Evolutionary conservation across 805 yeast genomes (phyloP).

Genomic region (Candida parachauliodes): DNA sequence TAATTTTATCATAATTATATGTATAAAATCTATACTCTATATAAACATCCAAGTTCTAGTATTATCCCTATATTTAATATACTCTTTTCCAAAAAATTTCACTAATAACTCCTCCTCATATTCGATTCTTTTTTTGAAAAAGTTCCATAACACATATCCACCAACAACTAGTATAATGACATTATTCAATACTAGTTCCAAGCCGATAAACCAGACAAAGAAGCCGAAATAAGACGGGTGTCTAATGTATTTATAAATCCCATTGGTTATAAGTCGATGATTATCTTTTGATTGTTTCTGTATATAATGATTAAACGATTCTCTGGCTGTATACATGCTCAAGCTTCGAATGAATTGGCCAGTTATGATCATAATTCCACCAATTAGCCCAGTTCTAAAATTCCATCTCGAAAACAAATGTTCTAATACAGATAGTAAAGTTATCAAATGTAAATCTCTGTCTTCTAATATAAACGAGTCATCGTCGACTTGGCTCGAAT

Average conservation of each 20-base stretch:
- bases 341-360: slow-evolving; percentile 71
- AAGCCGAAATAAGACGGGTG: slow-evolving; percentile 94
- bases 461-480: slow-evolving; percentile 48
- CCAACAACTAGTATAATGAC: slow-evolving; percentile 57
- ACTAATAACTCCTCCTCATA: slow-evolving; percentile 68
- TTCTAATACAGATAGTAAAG: slow-evolving; percentile 18
- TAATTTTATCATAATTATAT: no score
- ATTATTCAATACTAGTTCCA: slow-evolving; percentile 70
- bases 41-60: slow-evolving; percentile 59
- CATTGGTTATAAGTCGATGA: slow-evolving; percentile 70
- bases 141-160: slow-evolving; percentile 54
- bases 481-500: slow-evolving; percentile 58
- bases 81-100: slow-evolving; percentile 68
- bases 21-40: neutral
- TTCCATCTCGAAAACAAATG: slow-evolving; percentile 2
- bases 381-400: slow-evolving; percentile 28
- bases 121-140: slow-evolving; percentile 64
- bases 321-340: slow-evolving; percentile 87
- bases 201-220: slow-evolving; percentile 90
- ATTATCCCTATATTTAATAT: slow-evolving; percentile 45
- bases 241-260: slow-evolving; percentile 63
- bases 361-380: slow-evolving; percentile 41
- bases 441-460: slow-evolving; percentile 24
- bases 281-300: slow-evolving; percentile 47
- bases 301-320: slow-evolving; percentile 80